phyloP scores from a whole-genome alignment of 1,139 yeast genomes.

The Candida pseudoviswanathii region DNA sequence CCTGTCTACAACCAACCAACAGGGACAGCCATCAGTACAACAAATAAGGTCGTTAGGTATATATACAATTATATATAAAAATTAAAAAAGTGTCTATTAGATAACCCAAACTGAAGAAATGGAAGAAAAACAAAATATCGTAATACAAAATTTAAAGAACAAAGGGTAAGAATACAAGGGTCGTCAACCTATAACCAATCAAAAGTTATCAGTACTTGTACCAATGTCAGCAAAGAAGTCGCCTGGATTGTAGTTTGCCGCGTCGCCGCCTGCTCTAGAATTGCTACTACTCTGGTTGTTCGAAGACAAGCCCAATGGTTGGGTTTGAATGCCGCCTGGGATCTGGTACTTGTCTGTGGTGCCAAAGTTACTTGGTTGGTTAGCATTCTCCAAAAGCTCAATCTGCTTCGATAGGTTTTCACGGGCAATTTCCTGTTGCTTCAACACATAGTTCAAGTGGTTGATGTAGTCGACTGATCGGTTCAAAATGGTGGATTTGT shows the following conservation, averaged over 20 bases:
- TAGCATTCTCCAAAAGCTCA: conserved; percentile 12
- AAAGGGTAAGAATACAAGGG: neutral
- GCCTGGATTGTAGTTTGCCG: conserved; percentile 10
- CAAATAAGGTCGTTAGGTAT: neutral
- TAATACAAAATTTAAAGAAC: neutral
- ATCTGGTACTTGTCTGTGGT: neutral
- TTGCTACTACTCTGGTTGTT: neutral
- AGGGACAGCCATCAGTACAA: no score
- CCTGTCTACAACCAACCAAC: no score
- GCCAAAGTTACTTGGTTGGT: neutral
- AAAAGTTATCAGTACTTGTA: conserved; percentile 11
- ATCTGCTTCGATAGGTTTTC: conserved; percentile 10
- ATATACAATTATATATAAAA: neutral
- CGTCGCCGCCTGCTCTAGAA: neutral
- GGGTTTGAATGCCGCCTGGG: neutral
- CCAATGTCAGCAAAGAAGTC: conserved; percentile 12
- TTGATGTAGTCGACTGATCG: conserved; percentile 69
- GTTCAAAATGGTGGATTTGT: conserved; percentile 67
- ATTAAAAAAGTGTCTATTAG: conserved; percentile 1
- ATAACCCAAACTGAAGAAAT: neutral
- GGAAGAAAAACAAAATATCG: neutral
- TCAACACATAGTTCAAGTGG: conserved; percentile 51
- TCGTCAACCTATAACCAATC: neutral
- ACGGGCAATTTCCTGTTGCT: conserved; percentile 29
- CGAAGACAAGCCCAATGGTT: neutral